Evolutionary conservation across 108 stramenopile species (phyloP), one percentile per base, ranked within the genome.

Genomic region (Skeletonema costatum): DNA sequence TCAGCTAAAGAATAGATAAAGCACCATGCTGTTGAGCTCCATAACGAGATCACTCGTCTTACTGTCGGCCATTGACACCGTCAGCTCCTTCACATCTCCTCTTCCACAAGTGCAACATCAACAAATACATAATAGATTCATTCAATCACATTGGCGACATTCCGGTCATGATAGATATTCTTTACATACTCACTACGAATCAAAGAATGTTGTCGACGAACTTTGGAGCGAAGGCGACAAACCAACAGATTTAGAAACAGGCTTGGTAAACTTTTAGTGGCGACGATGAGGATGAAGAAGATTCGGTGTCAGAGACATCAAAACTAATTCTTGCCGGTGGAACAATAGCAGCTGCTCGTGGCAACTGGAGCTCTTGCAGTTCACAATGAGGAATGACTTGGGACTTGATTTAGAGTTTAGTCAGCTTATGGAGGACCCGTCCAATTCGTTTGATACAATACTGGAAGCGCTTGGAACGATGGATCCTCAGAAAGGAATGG

Each of bases 321-420:
- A 74, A 71, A 50, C 33, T 13, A 31, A 64, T 78, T 6, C 70
- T 78, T 17, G 31, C 70, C 30, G 70, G 70, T 19, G 78, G 78
- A 1, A 79, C 71, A 29, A 59, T 35, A 9, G 13, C 60, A 11
- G 39, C n/a, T 79, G 13, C 59, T 79, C 21, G 53, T 60, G 17
- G 78, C 78, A 36, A 71, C 71, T 8, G 51, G 36, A 31, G 66
- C 60, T 42, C 60, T 79, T 59, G 78, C 69, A 17, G 71, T 68
- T 25, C n/a, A 30, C 78, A 21, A 72, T 79, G 78, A 71, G 61
- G 17, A 66, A 48, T 36, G 78, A 79, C 1, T 32, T 79, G 44
- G 78, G 78, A 0, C 60, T 79, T 32, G 71, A 79, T 61, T 61
- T 79, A 31, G 78, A 79, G 32, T 73, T 51, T 64, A 67, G 81